phyloP scores from a whole-genome alignment of 345 rosid genomes.

The Acer negundo region DNA sequence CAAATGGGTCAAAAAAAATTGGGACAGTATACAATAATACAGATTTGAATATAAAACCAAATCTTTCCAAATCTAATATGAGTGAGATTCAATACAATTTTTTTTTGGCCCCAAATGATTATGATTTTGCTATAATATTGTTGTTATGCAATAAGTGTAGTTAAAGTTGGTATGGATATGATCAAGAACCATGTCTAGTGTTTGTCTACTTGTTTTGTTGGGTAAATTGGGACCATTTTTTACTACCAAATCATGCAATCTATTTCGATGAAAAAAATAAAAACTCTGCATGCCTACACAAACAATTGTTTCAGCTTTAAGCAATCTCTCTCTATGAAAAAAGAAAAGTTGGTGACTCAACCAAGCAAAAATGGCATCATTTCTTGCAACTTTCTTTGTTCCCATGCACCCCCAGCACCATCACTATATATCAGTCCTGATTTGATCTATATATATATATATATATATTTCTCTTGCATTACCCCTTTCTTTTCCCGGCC shows the following conservation, averaged over 20 bases:
- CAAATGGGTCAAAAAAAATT: too few species aligned
- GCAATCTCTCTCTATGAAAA: constrained; percentile 24
- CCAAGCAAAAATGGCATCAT: constrained; percentile 25
- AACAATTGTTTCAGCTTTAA: constrained; percentile 24
- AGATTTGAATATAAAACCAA: too few species aligned
- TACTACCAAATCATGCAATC: constrained; percentile 15
- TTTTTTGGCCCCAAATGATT: not conserved
- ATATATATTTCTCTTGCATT: not conserved
- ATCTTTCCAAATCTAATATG: too few species aligned
- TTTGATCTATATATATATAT: too few species aligned
- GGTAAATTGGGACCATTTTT: constrained; percentile 26
- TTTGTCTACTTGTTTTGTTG: constrained; percentile 28
- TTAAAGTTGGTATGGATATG: constrained; percentile 23
- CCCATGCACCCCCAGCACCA: constrained; percentile 10
- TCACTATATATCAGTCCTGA: not conserved
- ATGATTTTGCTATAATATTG: not conserved
- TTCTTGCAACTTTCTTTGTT: constrained; percentile 21
- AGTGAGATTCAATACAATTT: too few species aligned
- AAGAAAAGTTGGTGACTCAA: not conserved
- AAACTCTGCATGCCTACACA: constrained; percentile 19
- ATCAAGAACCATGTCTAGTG: constrained; percentile 13
- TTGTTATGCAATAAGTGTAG: not conserved
- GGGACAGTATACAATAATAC: too few species aligned
- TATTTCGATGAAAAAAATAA: not conserved
- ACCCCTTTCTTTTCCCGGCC: too few species aligned